Base-by-base conservation (phyloP, 2,329 filamentous ascomycete species). In the Neoscytalidium dimidiatum region DNA sequence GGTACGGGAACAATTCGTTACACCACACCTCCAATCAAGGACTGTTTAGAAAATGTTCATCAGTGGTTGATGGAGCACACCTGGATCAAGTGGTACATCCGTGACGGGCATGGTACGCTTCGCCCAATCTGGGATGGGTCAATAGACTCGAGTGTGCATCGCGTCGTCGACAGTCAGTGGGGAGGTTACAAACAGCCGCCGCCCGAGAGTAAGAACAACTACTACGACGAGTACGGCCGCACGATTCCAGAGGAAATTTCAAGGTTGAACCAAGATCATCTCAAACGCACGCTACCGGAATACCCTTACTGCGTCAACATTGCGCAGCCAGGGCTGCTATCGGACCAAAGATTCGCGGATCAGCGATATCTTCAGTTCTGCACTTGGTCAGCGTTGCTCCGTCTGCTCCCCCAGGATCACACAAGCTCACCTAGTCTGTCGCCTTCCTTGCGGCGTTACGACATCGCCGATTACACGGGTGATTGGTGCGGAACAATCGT, bases 81-180 rank as follows among this genome's bases (percentile, higher is more conserved):
- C 0, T 78, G 76, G 77, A 79, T 79, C 33, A 58, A 67, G 6
- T 79, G 75, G 75, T 73, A 72, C 38, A 71, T 78, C 2, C 67
- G 76, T 17, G 74, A 78, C 57, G 72, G 69, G 3, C 65, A 72
- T 44, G 75, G 76, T 0, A 7, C 17, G 4, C 17, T 52, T 0
- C 14, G 51, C 4, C 29, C 31, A 35, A 19, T 26, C 3, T 38
- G 51, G 19, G 31, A 56, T 13, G 31, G 11, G 11, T 7, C 48
- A 33, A 52, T 6, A 52, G 48, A n/a, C 0, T 8, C 23, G 13
- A 14, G 23, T 9, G 1, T 2, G 46, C 4, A 21, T 11, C 23
- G 23, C 4, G 14, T 31, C 2, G 4, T n/a, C 9, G 8, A 26
- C 4, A 19, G 17, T 11, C 19, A 56, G 21, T 38, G 31, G 19